Conservation (phyloP, 352 stramenopile species). For the Phytophthora ramorum region DNA sequence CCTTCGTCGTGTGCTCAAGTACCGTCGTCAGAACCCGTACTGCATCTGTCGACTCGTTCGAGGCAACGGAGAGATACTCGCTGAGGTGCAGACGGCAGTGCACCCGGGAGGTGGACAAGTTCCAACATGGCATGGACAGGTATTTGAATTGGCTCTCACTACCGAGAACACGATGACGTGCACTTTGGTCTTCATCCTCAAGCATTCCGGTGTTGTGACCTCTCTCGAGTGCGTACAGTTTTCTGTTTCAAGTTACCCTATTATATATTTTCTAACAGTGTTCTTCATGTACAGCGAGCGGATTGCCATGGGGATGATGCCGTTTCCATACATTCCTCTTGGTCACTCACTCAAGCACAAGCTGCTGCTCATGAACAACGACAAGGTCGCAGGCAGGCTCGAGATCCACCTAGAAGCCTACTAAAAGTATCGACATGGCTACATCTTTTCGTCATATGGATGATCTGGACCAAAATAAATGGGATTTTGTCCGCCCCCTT, state of each 20-base stretch:
- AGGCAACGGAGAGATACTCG: slow-evolving; percentile 24
- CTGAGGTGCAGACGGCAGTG: slow-evolving; percentile 31
- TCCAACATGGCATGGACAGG: slow-evolving; percentile 30
- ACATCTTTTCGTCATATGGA: slow-evolving; percentile 5
- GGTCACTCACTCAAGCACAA: slow-evolving; percentile 30
- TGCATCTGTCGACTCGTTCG: slow-evolving; percentile 36
- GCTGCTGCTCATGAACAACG: slow-evolving; percentile 36
- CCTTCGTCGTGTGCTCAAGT: slow-evolving; percentile 25
- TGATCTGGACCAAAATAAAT: not conserved
- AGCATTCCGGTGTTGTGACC: slow-evolving; percentile 25
- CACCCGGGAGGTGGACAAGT: slow-evolving; percentile 31
- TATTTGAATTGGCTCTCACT: slow-evolving; percentile 37
- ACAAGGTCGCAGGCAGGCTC: slow-evolving; percentile 27
- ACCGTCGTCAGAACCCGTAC: slow-evolving; percentile 31
- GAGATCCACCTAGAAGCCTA: slow-evolving; percentile 32
- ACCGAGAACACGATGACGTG: slow-evolving; percentile 25
- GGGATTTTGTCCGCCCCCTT: slow-evolving; percentile 7
- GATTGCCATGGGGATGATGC: slow-evolving; percentile 37
- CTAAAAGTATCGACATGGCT: slow-evolving; percentile 26
- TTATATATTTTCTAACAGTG: not conserved
- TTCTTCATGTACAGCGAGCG: slow-evolving; percentile 18
- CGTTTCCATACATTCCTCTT: slow-evolving; percentile 26
- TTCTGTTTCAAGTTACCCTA: not conserved
- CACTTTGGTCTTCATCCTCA: slow-evolving; percentile 38
- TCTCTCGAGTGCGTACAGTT: slow-evolving; percentile 31